Base-by-base conservation (phyloP, 345 rosid species). In the Gossypium sturtianum region DNA sequence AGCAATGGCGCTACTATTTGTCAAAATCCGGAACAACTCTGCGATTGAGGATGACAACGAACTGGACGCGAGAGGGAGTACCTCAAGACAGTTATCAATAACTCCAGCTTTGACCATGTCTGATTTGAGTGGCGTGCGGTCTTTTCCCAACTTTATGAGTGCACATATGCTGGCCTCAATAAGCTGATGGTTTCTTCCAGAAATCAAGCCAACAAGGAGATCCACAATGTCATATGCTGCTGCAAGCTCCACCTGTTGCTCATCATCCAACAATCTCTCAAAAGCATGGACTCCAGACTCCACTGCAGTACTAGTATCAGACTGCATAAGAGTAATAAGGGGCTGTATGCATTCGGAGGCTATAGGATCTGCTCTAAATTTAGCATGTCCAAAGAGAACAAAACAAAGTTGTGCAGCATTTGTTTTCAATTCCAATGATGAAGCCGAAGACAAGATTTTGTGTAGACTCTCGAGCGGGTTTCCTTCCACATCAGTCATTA, bases 61-160 rank as follows among this genome's bases (percentile, higher is more conserved):
- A 81, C 83, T 83, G 41, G 97, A 87, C 17, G 90, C 92, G 83
- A 74, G 73, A 66, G 92, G 91, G 67, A 93, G 90, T 70, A 91
- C 82, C 76, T 77, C 86, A 71, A 93, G 92, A 77, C 95, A 89
- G 72, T 84, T 87, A 74, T 90, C 92, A 80, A 93, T 81, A 48
- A 87, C 74, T 29, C 97, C 98, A 69, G 91, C 89, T 82, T 91
- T 84, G 45, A 91, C 93, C 98, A 93, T 93, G 43, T 89, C 95
- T 79, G 88, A 71, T 83, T 93, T 91, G 70, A 78, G 77, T 9
- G 85, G 89, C 22, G 87, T 87, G 72, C 93, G 85, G 77, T 93
- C 98, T 83, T 93, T 93, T 52, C 95, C 97, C 83, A 93, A 68
- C 83, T 91, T 93, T 80, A 91, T 90, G 34, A 93, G 83, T 64